A percentile compares a stretch with the other conserved stretches of the same genome.
These are phyloP conservation scores for Linum trigynum DNA, from an alignment of 345 rosid genomes.

Conservation along the genomic window DNA sequence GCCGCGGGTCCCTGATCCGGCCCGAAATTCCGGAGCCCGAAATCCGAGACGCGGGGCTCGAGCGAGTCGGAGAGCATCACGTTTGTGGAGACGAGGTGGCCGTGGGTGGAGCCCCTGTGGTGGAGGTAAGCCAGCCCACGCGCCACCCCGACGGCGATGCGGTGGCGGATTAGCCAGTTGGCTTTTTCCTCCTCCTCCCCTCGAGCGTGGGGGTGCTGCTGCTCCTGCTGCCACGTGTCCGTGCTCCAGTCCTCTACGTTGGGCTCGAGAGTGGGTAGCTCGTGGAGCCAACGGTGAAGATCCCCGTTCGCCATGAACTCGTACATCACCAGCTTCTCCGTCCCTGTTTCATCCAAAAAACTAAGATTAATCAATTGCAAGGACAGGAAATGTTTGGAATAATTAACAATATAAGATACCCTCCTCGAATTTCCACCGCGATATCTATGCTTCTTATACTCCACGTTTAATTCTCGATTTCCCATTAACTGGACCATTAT, in stretches of 20 bases:
- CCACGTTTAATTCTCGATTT: neutral
- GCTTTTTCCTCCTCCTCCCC: slow-evolving; percentile 31
- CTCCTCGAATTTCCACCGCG: neutral
- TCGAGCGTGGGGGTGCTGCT: slow-evolving; percentile 13
- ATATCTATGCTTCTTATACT: neutral
- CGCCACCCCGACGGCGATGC: slow-evolving; percentile 72
- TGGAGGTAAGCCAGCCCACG: slow-evolving; percentile 94
- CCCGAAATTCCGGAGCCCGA: slow-evolving; percentile 39
- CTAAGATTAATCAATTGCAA: neutral
- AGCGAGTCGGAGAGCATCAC: slow-evolving; percentile 60
- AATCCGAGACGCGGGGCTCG: slow-evolving; percentile 72
- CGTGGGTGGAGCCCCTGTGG: slow-evolving; percentile 73
- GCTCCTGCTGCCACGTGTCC: slow-evolving; percentile 77
- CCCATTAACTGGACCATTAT: neutral
- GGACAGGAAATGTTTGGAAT: neutral
- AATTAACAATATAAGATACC: neutral
- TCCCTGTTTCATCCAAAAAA: slow-evolving; percentile 23
- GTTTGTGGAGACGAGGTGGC: slow-evolving; percentile 70
- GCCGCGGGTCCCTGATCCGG: neutral
- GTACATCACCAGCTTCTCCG: slow-evolving; percentile 67
- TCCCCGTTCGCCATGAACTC: slow-evolving; percentile 90
- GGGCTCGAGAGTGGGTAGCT: slow-evolving; percentile 68
- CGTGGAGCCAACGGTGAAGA: slow-evolving; percentile 84
- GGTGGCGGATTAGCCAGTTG: slow-evolving; percentile 73
- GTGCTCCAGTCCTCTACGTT: slow-evolving; percentile 92